Conservation (phyloP, 2,329 filamentous ascomycete species). For the Didymella keratinophila region DNA sequence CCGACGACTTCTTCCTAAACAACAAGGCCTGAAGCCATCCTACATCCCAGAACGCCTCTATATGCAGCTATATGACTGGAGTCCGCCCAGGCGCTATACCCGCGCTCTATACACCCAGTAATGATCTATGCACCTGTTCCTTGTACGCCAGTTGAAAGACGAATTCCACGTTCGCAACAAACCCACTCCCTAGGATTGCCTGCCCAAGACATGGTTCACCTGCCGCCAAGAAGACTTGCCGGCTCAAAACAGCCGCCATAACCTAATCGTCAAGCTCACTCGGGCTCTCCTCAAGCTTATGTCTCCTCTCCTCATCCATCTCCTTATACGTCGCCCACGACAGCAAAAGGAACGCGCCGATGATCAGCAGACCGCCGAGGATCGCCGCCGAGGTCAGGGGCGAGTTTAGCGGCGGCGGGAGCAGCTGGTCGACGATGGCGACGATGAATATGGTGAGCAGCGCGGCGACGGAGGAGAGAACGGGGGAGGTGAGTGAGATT, state of each 20-base stretch:
- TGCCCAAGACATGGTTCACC: too few relatives aligned
- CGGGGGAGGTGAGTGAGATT: conserved; percentile 90
- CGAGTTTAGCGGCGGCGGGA: conserved; percentile 73
- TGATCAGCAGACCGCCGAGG: conserved; percentile 84
- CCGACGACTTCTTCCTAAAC: background rate
- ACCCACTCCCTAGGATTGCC: background rate
- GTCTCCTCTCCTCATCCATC: conserved; percentile 82
- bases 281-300: conserved; percentile 58
- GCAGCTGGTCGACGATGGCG: conserved; percentile 86
- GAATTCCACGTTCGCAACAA: background rate
- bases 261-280: conserved; percentile 53
- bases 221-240: too few relatives aligned
- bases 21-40: background rate
- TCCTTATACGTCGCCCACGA: conserved; percentile 93
- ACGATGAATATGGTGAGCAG: conserved; percentile 97
- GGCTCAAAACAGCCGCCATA: background rate
- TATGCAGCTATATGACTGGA: background rate
- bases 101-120: background rate
- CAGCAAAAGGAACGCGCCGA: conserved; percentile 84
- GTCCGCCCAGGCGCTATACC: background rate
- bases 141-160: background rate
- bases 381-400: conserved; percentile 78
- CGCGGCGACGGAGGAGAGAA: conserved; percentile 89
- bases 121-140: background rate
- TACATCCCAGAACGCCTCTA: background rate